Conservation (phyloP, 495 filamentous ascomycete species). For the Extremus antarcticus region DNA sequence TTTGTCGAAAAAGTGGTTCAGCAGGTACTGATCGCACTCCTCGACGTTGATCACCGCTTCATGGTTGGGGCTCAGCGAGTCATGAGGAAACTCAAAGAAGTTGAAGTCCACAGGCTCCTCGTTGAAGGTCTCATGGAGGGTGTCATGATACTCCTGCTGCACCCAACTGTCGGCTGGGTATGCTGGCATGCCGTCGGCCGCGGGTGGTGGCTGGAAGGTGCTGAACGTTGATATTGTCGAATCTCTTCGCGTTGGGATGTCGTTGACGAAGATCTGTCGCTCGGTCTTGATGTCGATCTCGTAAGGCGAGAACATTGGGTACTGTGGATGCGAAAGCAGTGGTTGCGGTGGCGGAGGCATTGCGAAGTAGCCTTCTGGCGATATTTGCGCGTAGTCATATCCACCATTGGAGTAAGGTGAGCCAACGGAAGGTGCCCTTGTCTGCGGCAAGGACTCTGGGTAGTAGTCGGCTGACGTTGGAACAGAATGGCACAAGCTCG, state of each 20-base stretch:
- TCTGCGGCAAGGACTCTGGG: conserved; percentile 59
- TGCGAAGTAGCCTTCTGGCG: conserved; percentile 27
- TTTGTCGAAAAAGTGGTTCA: conserved; percentile 85
- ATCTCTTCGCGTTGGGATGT: conserved; percentile 71
- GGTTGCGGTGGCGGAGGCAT: conserved; percentile 32
- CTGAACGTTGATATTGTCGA: conserved; percentile 81
- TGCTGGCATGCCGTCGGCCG: conserved; percentile 49
- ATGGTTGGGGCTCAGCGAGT: conserved; percentile 40
- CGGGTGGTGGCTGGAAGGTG: conserved; percentile 67
- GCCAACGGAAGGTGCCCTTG: conserved; percentile 63
- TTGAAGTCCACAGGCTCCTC: conserved; percentile 61
- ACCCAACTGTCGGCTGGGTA: conserved; percentile 64
- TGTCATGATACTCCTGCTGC: conserved; percentile 58
- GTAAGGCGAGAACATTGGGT: conserved; percentile 56
- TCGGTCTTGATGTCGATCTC: conserved; percentile 95
- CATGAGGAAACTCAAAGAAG: conserved; percentile 66
- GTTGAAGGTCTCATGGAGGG: conserved; percentile 46
- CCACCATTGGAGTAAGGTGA: conserved; percentile 58
- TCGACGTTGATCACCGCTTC: conserved; percentile 75
- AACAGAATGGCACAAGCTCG: conserved; percentile 68
- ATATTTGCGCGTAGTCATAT: conserved; percentile 60
- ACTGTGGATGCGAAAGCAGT: conserved; percentile 30
- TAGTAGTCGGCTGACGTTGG: conserved; percentile 64
- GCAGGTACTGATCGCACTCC: conserved; percentile 71
- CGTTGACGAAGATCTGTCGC: conserved; percentile 86